Percentiles rank a stretch among this genome's conserved stretches.
These are phyloP conservation scores for Persicaria maculosa DNA, from an alignment of 148 eudicot species.

Conservation along the genomic window DNA sequence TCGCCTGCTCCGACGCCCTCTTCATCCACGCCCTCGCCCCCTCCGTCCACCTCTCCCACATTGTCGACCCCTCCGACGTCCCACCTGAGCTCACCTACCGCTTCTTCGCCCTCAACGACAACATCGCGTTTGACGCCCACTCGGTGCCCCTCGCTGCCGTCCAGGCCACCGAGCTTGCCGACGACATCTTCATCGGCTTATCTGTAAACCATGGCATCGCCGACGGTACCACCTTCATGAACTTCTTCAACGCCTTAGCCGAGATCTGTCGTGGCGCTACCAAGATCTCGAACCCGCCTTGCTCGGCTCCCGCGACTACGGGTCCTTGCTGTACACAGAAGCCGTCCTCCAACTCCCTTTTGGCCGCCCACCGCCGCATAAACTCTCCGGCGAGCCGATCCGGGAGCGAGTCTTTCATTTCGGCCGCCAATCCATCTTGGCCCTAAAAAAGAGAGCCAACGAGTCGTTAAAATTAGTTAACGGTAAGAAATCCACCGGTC, in stretches of 20 bases:
- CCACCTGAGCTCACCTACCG: constrained; percentile 14
- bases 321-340: constrained; percentile 14
- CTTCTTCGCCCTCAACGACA: constrained; percentile 22
- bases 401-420: constrained; percentile 59
- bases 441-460: constrained; percentile 51
- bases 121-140: constrained; percentile 36
- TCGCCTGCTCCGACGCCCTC: no score
- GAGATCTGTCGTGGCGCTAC: constrained; percentile 19
- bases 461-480: not conserved
- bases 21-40: constrained; percentile 25
- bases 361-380: constrained; percentile 22
- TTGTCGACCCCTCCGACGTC: constrained; percentile 9
- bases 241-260: constrained; percentile 43
- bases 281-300: constrained; percentile 17
- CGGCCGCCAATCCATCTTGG: constrained; percentile 34
- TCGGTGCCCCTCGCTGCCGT: constrained; percentile 31
- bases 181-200: constrained; percentile 50
- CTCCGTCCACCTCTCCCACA: constrained; percentile 16
- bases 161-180: constrained; percentile 48
- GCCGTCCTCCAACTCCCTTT: constrained; percentile 30
- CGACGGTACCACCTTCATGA: constrained; percentile 50
- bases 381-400: constrained; percentile 20
- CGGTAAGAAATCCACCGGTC: no score
- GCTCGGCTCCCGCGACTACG: constrained; percentile 18
- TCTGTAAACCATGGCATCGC: constrained; percentile 39